These are phyloP conservation scores for Metarhizium humberi DNA, from an alignment of 2,329 filamentous ascomycete genomes.

Conservation along the genomic window DNA sequence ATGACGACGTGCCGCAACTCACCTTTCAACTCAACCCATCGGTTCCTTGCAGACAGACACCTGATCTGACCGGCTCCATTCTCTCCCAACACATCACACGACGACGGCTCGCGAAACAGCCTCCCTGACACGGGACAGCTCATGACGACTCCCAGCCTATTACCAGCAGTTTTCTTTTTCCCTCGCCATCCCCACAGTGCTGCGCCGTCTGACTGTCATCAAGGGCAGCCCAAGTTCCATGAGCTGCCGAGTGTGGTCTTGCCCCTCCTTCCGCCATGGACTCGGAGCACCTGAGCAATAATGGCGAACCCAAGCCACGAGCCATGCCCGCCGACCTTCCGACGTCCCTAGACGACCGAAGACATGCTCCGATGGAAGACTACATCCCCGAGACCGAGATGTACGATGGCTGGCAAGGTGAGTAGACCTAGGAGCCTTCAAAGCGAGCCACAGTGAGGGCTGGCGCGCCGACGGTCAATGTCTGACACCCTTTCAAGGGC, in stretches of 20 bases:
- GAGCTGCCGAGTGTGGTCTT: slow-evolving; percentile 23
- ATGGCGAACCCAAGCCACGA: slow-evolving; percentile 32
- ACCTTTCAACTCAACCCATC: background rate
- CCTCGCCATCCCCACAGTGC: background rate
- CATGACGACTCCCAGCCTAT: background rate
- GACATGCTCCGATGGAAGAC: slow-evolving; percentile 51
- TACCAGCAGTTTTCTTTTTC: background rate
- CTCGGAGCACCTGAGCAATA: slow-evolving; percentile 39
- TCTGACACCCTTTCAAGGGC: slow-evolving; percentile 47
- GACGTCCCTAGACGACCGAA: slow-evolving; percentile 82
- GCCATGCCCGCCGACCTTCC: slow-evolving; percentile 76
- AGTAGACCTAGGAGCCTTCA: slow-evolving; percentile 13
- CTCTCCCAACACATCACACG: background rate
- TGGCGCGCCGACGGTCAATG: background rate
- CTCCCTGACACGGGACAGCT: background rate
- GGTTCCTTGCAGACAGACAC: background rate
- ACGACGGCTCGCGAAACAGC: background rate
- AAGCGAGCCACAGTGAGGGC: background rate
- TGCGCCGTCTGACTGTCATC: background rate
- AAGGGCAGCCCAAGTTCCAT: slow-evolving; percentile 16
- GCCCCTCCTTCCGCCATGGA: slow-evolving; percentile 45
- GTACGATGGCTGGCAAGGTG: slow-evolving; percentile 97
- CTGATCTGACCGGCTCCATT: background rate
- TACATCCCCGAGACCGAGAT: slow-evolving; percentile 82
- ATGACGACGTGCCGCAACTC: background rate